Conservation (phyloP, 352 stramenopile genomes). For the Peronospora belbahrii region DNA sequence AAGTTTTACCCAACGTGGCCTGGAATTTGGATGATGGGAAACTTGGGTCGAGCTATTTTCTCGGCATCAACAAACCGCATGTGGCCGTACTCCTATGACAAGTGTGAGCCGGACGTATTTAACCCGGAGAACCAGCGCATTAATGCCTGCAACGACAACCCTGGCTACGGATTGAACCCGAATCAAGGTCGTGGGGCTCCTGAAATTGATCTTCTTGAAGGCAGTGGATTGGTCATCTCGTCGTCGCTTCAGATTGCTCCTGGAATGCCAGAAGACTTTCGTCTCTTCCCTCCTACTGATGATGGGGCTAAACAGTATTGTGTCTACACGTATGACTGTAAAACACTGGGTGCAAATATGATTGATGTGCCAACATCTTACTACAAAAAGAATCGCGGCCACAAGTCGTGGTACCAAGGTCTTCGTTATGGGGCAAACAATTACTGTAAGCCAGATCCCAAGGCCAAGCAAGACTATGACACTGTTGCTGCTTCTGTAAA, state of each 20-base stretch:
- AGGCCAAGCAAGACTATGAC: conserved; percentile 34
- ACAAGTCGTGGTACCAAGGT: conserved; percentile 55
- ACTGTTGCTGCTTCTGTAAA: conserved; percentile 40
- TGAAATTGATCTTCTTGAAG: conserved; percentile 93
- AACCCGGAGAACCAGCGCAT: conserved; percentile 54
- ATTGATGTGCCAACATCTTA: conserved; percentile 37
- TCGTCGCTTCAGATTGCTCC: conserved; percentile 86
- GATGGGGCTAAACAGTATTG: conserved; percentile 24
- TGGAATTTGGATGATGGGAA: conserved; percentile 94
- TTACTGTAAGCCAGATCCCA: conserved; percentile 28
- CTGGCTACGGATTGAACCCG: conserved; percentile 87
- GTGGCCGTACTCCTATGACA: conserved; percentile 94
- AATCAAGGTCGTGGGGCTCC: conserved; percentile 83
- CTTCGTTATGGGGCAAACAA: conserved; percentile 47
- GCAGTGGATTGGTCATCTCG: conserved; percentile 58
- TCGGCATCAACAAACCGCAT: conserved; percentile 90
- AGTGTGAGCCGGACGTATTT: conserved; percentile 70
- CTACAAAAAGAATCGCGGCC: conserved; percentile 28
- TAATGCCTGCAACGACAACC: conserved; percentile 83
- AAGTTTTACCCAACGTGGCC: conserved; percentile 87
- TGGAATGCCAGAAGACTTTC: conserved; percentile 55
- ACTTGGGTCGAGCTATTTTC: conserved; percentile 93
- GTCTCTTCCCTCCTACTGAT: conserved; percentile 38
- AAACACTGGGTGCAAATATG: conserved; percentile 42
- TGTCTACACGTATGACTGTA: conserved; percentile 44